These are phyloP conservation scores for Maudiozyma humilis DNA, from an alignment of 1,139 yeast species.

Conservation along the genomic window DNA sequence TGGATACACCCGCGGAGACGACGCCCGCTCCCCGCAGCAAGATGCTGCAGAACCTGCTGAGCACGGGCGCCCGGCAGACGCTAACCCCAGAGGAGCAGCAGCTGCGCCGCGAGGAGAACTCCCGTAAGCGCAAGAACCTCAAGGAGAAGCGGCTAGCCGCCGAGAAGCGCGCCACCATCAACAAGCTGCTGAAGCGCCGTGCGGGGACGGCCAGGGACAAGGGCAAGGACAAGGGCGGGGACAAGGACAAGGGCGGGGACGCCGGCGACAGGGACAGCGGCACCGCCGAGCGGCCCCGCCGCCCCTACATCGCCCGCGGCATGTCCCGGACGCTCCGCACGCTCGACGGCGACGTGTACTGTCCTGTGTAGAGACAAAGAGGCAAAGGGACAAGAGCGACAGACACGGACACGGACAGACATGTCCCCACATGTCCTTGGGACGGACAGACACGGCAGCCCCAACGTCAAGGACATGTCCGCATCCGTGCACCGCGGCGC, in stretches of 20 bases:
- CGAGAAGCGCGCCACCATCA: conserved; percentile 85
- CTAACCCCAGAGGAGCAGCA: conserved; percentile 81
- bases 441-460: no score
- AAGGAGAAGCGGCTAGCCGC: conserved; percentile 79
- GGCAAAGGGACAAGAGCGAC: no score
- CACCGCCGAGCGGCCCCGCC: conserved; percentile 28
- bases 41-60: conserved; percentile 24
- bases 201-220: conserved; percentile 65
- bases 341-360: conserved; percentile 13
- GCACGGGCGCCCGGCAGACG: conserved; percentile 21
- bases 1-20: conserved; percentile 17
- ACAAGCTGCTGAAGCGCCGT: conserved; percentile 73
- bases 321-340: conserved; percentile 22
- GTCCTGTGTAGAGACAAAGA: neutral
- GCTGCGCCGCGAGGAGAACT: conserved; percentile 74
- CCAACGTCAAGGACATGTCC: no score
- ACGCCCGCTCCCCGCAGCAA: conserved; percentile 17
- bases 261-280: conserved; percentile 33
- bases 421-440: no score
- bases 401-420: no score
- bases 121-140: conserved; percentile 80
- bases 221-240: conserved; percentile 31
- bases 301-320: conserved; percentile 24
- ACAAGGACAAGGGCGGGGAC: conserved; percentile 14
- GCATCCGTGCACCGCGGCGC: no score